Base-by-base conservation (phyloP, 192 early-diverging fungal species). In the Bifiguratus adelaidae region DNA sequence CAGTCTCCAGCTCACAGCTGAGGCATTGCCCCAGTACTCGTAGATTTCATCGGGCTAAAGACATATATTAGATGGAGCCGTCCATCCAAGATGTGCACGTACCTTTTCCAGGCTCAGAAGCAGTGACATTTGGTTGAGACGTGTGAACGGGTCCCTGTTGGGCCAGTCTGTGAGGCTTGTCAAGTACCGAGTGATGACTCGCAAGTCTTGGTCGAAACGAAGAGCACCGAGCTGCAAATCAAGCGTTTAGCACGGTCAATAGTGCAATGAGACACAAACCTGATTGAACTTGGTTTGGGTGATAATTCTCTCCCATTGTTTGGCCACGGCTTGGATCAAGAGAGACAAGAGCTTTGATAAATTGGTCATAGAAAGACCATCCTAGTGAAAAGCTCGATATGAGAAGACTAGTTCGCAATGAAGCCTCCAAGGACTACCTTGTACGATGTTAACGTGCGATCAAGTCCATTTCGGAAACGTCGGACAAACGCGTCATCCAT, bases 141-240 rank as follows among this genome's bases (percentile, higher is more conserved):
- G 65, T 2, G 85, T 74, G 52, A 95, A 83, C 44, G 71, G 78
- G 48, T 89, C 87, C 25, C 94, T 64, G 18, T 82, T 60, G 7
- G 76, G 53, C 60, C 68, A 74, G 2, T 68, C 65, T 0, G 86
- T 72, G 46, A 78, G 60, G 5, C 53, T 50, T 20, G 81, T 70
- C n/a, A 91, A 46, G 47, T 81, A 80, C 24, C 77, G 70, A 28
- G 65, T 78, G 7, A 93, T 61, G 8, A 75, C 61, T 1, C 95
- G 74, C 7, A 97, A 56, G 55, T 99, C 94, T 59, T 88, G 88
- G 44, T 99, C 96, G 55, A 97, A 92, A 37, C 85, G 76, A 24
- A 96, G 70, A 3, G 87, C 90, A 0, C 96, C 96, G 30, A 92
- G 78, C 63, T 82, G 53, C 0, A 52, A 44, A 30, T 8, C 41